Base-by-base conservation (phyloP, 1,284 basidiomycete species). In the Ustanciosporium gigantosporum region DNA sequence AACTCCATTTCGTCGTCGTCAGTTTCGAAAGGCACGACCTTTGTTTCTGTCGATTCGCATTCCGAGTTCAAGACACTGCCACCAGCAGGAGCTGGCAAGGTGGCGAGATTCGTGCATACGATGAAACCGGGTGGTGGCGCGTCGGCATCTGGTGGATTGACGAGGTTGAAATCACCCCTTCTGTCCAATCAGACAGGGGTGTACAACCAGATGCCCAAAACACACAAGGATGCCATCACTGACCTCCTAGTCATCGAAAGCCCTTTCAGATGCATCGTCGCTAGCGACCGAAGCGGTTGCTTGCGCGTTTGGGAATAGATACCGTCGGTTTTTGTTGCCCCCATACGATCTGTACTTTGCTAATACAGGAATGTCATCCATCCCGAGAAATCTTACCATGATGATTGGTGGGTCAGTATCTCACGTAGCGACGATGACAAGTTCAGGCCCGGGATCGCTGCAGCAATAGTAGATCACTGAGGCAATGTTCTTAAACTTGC, bases 241-340 rank as follows among this genome's bases (percentile, higher is more conserved):
- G 85, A 88, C 3, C 77, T 94, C 19, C 84, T 85, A 0, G 87
- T 88, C 57, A 85, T 94, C 43, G 90, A 94, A 61, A 84, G 87
- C 0, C 91, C 91, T 0, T 94, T 93, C 79, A 82, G 88, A 37
- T 89, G 90, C 4, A 83, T 93, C 34, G 84, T 94, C 9, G 91
- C 88, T 58, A 91, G 88, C 3, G 91, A 94, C 74, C 35, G 68
- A 15, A 41, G 49, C 13, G 75, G 75, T 14, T 46, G 57, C 24
- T 51, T 77, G 11, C 53, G 72, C 0, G 70, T 77, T 8, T 77
- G 75, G 75, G 74, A 77, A 47, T 77, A 31, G 42, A 3, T 13
- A 5, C 5, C 5, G 11, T 9, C n/a, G n/a, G n/a, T n/a, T n/a
- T n/a, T n/a, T n/a, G n/a, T n/a, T n/a, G n/a, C n/a, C n/a, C n/a